Evolutionary conservation across 2,329 filamentous ascomycete genomes (phyloP).

Genomic region (Penicillium sp.): DNA sequence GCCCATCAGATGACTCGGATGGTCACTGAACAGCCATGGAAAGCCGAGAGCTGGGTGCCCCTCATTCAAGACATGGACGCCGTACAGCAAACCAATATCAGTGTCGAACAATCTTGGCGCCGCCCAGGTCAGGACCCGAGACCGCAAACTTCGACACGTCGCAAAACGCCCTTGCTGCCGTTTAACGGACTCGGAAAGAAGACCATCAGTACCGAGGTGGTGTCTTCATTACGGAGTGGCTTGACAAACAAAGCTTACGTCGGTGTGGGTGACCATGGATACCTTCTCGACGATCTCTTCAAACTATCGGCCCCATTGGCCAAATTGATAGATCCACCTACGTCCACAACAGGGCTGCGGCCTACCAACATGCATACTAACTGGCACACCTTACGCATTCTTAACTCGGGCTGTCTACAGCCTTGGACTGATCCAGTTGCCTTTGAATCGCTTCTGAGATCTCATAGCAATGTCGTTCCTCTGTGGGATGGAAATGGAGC

Average conservation of each 20-base stretch:
- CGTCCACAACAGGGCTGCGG: conserved; percentile 24
- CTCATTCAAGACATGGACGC: conserved; percentile 28
- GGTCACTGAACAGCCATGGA: conserved; percentile 37
- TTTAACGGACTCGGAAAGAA: conserved; percentile 45
- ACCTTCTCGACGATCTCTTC: conserved; percentile 34
- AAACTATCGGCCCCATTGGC: conserved; percentile 23
- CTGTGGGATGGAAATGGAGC: conserved; percentile 32
- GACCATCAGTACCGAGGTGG: conserved; percentile 61
- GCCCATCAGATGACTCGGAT: conserved; percentile 35
- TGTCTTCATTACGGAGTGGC: conserved; percentile 57
- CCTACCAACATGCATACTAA: conserved; percentile 35
- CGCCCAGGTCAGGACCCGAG: conserved; percentile 25
- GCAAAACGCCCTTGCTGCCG: conserved; percentile 16
- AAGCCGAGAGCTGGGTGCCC: conserved; percentile 42
- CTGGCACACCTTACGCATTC: conserved; percentile 50
- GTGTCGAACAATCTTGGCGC: conserved; percentile 38
- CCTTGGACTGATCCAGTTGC: conserved; percentile 48
- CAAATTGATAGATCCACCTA: conserved; percentile 17
- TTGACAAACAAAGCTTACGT: conserved; percentile 49
- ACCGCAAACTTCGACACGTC: conserved; percentile 17
- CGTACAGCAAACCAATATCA: conserved; percentile 38
- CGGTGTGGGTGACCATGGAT: conserved; percentile 38
- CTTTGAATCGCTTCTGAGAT: conserved; percentile 43
- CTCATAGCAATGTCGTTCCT: conserved; percentile 30
- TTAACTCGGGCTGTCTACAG: conserved; percentile 52